phyloP scores from a whole-genome alignment of 2,329 filamentous ascomycete species.

The Amauroascus niger region DNA sequence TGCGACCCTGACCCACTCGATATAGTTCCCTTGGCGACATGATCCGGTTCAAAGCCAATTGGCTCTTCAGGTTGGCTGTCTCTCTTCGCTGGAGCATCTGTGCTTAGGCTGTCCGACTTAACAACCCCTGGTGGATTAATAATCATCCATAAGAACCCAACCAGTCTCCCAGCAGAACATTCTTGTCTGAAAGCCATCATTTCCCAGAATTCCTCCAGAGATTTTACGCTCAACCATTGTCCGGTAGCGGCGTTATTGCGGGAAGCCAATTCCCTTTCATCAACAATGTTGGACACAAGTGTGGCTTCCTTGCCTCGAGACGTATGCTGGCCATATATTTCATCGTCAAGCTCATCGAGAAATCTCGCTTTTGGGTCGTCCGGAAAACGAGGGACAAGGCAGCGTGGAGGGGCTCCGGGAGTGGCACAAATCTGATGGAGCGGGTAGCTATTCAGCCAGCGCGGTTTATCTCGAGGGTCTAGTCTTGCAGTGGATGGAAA shows the following conservation, averaged over 20 bases:
- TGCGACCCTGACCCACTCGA: neutral
- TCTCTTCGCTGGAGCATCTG: neutral
- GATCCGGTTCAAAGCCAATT: neutral
- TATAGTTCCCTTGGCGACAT: neutral
- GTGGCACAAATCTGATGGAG: slow-evolving; percentile 62
- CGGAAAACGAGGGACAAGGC: slow-evolving; percentile 79
- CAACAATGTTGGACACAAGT: neutral
- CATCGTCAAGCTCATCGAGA: slow-evolving; percentile 78
- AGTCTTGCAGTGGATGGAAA: slow-evolving; percentile 49
- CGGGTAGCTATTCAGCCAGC: slow-evolving; percentile 56
- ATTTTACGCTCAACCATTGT: slow-evolving; percentile 73
- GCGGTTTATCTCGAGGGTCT: slow-evolving; percentile 32
- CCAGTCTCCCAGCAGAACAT: slow-evolving; percentile 81
- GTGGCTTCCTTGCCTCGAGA: neutral
- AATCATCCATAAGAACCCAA: slow-evolving; percentile 91
- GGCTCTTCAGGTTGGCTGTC: neutral
- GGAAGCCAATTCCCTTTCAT: neutral
- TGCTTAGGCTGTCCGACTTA: slow-evolving; percentile 22
- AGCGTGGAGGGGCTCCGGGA: slow-evolving; percentile 63
- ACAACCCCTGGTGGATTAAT: slow-evolving; percentile 52
- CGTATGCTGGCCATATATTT: slow-evolving; percentile 44
- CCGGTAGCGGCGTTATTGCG: slow-evolving; percentile 23
- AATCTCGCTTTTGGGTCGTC: slow-evolving; percentile 93
- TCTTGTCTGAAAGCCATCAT: slow-evolving; percentile 96
- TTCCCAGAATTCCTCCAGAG: slow-evolving; percentile 92